Evolutionary conservation across 768 basidiomycete genomes (phyloP).

Genomic region (Panus rudis): DNA sequence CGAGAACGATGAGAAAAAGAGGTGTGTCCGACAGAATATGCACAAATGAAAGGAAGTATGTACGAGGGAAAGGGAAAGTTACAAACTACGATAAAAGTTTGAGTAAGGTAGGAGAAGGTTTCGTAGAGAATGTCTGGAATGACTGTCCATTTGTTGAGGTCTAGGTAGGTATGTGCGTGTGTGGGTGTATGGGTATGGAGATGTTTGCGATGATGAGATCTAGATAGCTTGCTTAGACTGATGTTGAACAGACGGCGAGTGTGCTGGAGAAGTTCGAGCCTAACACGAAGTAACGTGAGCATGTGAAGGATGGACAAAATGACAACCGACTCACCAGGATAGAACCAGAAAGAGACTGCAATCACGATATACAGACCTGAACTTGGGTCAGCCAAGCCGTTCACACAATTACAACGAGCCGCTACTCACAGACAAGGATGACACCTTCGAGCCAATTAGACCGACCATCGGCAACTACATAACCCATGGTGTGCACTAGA

Average conservation of each 20-base stretch:
- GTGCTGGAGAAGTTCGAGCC: slow-evolving; percentile 12
- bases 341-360: slow-evolving; percentile 48
- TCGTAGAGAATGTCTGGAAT: too few species aligned
- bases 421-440: slow-evolving; percentile 49
- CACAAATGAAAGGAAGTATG: too few species aligned
- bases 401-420: background rate
- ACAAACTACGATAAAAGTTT: too few species aligned
- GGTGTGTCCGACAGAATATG: too few species aligned
- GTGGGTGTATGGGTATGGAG: background rate
- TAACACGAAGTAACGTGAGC: background rate
- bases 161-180: too few species aligned
- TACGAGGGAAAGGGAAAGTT: too few species aligned
- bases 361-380: slow-evolving; percentile 44
- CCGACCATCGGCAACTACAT: slow-evolving; percentile 78
- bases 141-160: too few species aligned
- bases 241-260: slow-evolving; percentile 13
- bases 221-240: background rate
- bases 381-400: too few species aligned
- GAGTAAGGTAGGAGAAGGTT: too few species aligned
- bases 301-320: background rate
- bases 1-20: too few species aligned
- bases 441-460: slow-evolving; percentile 92
- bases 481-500: slow-evolving; percentile 61
- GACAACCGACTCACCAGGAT: slow-evolving; percentile 30
- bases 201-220: background rate